Base-by-base conservation (phyloP, 2,329 filamentous ascomycete genomes). In the Xylariales sp. region DNA sequence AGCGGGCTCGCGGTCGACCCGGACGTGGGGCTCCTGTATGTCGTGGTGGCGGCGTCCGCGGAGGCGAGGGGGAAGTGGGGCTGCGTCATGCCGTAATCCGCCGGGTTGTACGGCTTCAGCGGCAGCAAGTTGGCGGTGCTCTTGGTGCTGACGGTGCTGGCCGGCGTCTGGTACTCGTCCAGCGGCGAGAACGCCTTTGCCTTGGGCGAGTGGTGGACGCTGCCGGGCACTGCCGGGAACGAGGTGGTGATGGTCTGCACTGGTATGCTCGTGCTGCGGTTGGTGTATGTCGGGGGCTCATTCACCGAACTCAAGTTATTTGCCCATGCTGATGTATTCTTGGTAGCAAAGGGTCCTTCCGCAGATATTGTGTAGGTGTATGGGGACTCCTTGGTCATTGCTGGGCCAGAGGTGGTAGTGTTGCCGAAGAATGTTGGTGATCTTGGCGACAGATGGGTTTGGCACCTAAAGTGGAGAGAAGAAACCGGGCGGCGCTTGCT, bases 381-480 rank as follows among this genome's bases (percentile, higher is more conserved):
- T n/a, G n/a, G n/a, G n/a, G n/a, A n/a, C n/a, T n/a, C n/a, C n/a
- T n/a, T n/a, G n/a, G n/a, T n/a, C n/a, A n/a, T n/a, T n/a, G n/a
- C n/a, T n/a, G n/a, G n/a, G n/a, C n/a, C n/a, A 1, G 37, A 21
- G 12, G 45, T 40, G 5, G 46, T 41, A 12, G 43, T 29, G 29
- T 43, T 47, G 5, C 47, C 50, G 48, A 62, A 62, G 49, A 65
- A 63, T 25, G 53, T 50, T 0, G 66, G 62, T 1, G 62, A 64
- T 13, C 59, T 52, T 2, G 63, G 62, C 7, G 61, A 61, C 17
- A 69, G 52, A 37, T 64, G 65, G 1, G 70, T 65, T 40, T 72
- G 68, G 55, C 73, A 76, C 21, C 65, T 65, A 54, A 76, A 76
- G 2, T 69, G 73, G 19, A 76, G 60, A 5, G 67, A 64, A 0